Percentiles rank a stretch among this genome's conserved stretches.
Evolutionary conservation across 1,284 basidiomycete genomes (phyloP).

Genomic region (Volvariella surrecta): DNA sequence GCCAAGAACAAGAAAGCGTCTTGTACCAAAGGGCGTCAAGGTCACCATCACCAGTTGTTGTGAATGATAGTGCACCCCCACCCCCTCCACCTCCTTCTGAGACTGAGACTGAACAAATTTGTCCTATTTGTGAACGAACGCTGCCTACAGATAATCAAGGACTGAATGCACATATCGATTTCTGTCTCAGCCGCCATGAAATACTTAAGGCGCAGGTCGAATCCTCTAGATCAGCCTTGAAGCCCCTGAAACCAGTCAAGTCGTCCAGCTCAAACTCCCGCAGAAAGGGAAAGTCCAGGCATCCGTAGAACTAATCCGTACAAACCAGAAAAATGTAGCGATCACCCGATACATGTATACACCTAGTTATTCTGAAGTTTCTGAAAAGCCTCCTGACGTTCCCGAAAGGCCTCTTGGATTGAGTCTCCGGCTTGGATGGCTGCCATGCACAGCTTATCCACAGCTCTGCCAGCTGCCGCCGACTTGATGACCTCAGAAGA

Average conservation of each 20-base stretch:
- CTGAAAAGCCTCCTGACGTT: constrained; percentile 61
- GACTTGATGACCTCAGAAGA: constrained; percentile 52
- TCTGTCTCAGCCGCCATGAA: constrained; percentile 62
- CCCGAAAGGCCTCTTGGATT: constrained; percentile 71
- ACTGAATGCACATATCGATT: constrained; percentile 70
- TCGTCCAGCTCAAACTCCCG: background rate
- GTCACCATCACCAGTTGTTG: constrained; percentile 14
- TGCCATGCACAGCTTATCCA: constrained; percentile 69
- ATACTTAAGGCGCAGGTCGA: constrained; percentile 58
- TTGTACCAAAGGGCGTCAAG: constrained; percentile 9
- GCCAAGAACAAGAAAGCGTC: constrained; percentile 10
- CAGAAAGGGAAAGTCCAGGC: too few species aligned
- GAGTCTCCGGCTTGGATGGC: constrained; percentile 74
- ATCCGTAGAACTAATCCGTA: too few species aligned
- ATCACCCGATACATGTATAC: too few species aligned
- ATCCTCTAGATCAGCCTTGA: constrained; percentile 11
- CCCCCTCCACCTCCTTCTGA: background rate
- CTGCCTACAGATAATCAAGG: constrained; percentile 56
- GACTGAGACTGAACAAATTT: constrained; percentile 19
- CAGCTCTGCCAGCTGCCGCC: constrained; percentile 51
- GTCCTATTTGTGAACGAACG: constrained; percentile 56
- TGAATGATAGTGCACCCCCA: background rate
- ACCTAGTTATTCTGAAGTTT: too few species aligned
- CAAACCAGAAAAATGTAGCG: too few species aligned
- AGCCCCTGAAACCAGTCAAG: constrained; percentile 15